phyloP scores from a whole-genome alignment of 2,329 filamentous ascomycete genomes.

The Colletotrichum tamarilloi region DNA sequence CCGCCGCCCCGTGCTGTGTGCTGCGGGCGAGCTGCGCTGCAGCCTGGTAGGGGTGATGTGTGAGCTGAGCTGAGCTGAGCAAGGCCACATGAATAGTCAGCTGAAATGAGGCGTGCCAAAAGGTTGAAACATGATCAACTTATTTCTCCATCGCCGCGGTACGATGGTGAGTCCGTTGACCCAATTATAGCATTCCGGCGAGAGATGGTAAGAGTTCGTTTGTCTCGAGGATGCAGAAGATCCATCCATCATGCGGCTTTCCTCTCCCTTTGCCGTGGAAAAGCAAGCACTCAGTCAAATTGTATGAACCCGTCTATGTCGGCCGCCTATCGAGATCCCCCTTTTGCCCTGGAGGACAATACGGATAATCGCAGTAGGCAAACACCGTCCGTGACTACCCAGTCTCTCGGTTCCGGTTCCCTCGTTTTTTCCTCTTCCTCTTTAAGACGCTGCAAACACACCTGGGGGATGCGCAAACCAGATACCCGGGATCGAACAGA shows the following conservation, averaged over 20 bases:
- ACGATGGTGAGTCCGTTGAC: neutral
- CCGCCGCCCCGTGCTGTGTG: too few species aligned
- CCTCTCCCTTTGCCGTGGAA: neutral
- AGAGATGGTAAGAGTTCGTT: neutral
- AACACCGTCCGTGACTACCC: neutral
- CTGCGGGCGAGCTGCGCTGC: neutral
- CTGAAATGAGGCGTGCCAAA: neutral
- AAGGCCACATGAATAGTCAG: neutral
- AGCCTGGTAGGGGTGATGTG: too few species aligned
- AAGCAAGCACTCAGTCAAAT: neutral
- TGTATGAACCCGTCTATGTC: neutral
- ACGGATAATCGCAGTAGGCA: neutral
- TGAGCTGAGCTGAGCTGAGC: neutral
- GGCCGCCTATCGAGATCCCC: neutral
- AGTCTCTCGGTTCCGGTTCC: constrained; percentile 15
- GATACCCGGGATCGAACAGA: neutral
- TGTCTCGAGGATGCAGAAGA: neutral
- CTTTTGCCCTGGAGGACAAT: neutral
- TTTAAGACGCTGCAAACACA: neutral
- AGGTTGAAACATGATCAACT: neutral
- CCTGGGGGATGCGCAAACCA: neutral
- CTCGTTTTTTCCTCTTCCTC: neutral
- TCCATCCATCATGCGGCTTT: neutral
- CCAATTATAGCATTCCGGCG: neutral
- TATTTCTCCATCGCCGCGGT: neutral